Base-by-base conservation (phyloP, 2,329 filamentous ascomycete species). In the Fusarium tupiense region DNA sequence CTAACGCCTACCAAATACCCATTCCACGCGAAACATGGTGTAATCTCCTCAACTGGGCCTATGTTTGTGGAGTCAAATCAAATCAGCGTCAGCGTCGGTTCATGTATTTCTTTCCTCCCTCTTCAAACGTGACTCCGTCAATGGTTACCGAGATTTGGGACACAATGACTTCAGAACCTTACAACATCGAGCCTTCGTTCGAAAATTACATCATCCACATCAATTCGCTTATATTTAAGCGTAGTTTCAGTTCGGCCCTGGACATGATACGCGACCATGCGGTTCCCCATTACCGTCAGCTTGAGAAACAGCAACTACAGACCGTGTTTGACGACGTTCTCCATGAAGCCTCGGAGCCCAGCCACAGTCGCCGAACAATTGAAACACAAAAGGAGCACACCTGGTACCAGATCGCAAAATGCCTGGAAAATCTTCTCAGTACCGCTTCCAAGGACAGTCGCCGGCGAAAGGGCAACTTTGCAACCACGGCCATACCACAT, bases 1-100 rank as follows among this genome's bases (percentile, higher is more conserved):
- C 93, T 1, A 82, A 82, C 3, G 84, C 84, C 12, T 93, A 92
- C 81, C 72, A 83, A 4, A 82, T 96, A 31, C 71, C 83, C 3
- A 89, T 96, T 43, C 82, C 89, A 0, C 76, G 79, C 12, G 79
- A 85, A 10, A 85, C 90, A 24, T 96, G 94, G 93, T 85, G 86
- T 13, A 88, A 91, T 62, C 82, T 96, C 6, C 84, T 95, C 22
- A 86, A 90, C 69, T 93, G 92, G 88, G 87, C 91, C 1, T 92
- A 90, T 76, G 84, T 93, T 16, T 85, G 91, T 46, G 83, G 80
- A 70, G 84, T 78, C 47, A 85, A 82, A 64, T 82, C 81, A 54
- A 81, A 76, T 41, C 70, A 70, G 54, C 82, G 73, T 61, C 82
- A 84, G 72, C 86, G 85, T 81, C 76, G 72, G 49, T 63, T 79